phyloP scores from a whole-genome alignment of 371 early-diverging fungal genomes.

The Mucor circinelloides region DNA sequence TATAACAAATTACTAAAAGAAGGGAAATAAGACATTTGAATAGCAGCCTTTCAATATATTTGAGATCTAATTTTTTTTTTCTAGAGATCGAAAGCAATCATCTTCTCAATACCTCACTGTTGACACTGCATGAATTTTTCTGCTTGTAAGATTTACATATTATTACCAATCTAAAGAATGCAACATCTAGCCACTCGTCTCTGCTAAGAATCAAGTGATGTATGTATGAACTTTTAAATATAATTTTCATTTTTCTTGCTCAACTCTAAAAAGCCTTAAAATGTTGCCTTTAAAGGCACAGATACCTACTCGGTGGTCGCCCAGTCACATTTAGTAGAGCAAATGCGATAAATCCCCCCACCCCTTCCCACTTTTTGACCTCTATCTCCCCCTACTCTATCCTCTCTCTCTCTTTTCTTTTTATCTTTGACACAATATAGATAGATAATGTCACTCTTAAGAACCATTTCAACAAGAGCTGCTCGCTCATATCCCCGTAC shows the following conservation, averaged over 20 bases:
- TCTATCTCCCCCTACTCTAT: not conserved
- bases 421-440: not conserved
- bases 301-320: conserved; percentile 10
- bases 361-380: conserved; percentile 1
- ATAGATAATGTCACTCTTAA: conserved; percentile 15
- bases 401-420: not conserved
- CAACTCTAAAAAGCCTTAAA: conserved; percentile 4
- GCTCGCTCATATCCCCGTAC: conserved; percentile 7
- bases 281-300: conserved; percentile 9
- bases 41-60: not conserved
- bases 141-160: not conserved
- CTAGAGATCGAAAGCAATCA: not conserved
- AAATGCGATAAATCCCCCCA: conserved; percentile 1
- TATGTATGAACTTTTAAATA: not conserved
- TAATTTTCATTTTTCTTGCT: not conserved
- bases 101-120: not conserved
- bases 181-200: not conserved
- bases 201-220: not conserved
- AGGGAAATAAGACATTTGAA: not conserved
- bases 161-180: not conserved
- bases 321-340: conserved; percentile 2
- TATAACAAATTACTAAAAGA: not conserved
- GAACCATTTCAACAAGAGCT: conserved; percentile 8
- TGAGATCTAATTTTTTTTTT: not conserved
- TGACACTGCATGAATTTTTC: not conserved